Evolutionary conservation across 2,329 filamentous ascomycete species (phyloP), one percentile per base, ranked within the genome.

Genomic region (Meredithiella fracta): DNA sequence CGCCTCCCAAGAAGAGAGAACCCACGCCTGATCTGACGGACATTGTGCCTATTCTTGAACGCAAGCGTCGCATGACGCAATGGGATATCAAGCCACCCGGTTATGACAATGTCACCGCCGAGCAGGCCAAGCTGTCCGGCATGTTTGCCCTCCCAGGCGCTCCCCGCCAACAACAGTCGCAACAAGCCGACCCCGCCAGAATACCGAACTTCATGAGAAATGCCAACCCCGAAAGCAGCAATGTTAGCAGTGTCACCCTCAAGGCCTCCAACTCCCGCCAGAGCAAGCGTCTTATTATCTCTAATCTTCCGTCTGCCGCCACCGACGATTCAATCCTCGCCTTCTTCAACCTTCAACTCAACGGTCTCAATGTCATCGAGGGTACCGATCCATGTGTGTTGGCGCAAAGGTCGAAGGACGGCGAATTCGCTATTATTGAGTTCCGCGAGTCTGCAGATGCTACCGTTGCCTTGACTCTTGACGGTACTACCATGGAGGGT

Each of bases 11-110:
- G 74, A 92, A 91, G 72, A 85, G 87, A 68, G 92, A 98, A 69
- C 88, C 92, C 6, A 98, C 92, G 0, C 94, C 92, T 37, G 94
- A 99, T 68, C 74, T 99, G 66, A 94, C 90, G 59, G 82, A 94
- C 64, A 73, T 94, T 59, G 74, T 85, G n/a, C 79, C 88, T 3
- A 76, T 99, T 58, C 73, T 89, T 60, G 83, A 91, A 65, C 83
- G 91, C 64, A 92, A 90, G 74, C 84, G 94, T 63, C 85, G 92
- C 59, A 73, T 98, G 74, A 97, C 90, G 37, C 94, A 98, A 69
- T 99, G 92, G 92, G 94, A 99, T 68, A 96, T 98, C 69, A 98
- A 98, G 72, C 92, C 92, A 4, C 87, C 89, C 15, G 91, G 92
- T 47, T 99, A 99, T 65, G 94, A 98, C 66, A 94, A 92, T 68